Evolutionary conservation across 768 basidiomycete genomes (phyloP), one percentile per base, ranked within the genome.

Genomic region (Trametes coccinea): DNA sequence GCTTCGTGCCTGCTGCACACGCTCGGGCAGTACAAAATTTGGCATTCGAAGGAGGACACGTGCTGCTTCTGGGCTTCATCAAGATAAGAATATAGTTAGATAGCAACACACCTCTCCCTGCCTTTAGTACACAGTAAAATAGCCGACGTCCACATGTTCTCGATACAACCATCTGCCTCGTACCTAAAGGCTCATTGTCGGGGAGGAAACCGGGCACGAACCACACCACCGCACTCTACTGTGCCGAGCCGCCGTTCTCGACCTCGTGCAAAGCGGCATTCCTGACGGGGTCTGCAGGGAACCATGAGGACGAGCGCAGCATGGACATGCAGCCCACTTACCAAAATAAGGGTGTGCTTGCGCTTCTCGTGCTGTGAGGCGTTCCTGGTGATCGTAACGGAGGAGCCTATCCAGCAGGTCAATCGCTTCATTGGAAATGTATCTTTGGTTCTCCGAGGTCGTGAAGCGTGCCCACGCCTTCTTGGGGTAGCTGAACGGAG

Each of bases 381-480:
- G 87, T 72, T 96, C 95, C 78, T 97, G 95, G 72, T 98, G 96
- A 72, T 98, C 96, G 74, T 98, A 98, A 55, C 93, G 88, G 72
- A 97, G 82, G 39, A 98, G 82, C 76, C 95, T 95, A 77, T 98
- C 96, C 62, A 98, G 77, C 70, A 98, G 88, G 78, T 97, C 95
- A 69, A 98, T 92, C 37, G 95, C 96, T 70, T 98, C 96, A 72
- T 94, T 98, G 27, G 93, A 93, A 69, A 98, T 94, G 75, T 92
- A 97, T 60, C 94, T 86, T 74, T 96, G 94, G 72, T 97, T 97
- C 73, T 95, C 93, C 13, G 91, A 91, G 9, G 94, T 97, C 69
- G 97, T 91, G 76, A 98, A 98, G 60, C 91, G 84, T 45, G 90
- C 87, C 96, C 96, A 98, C 14, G 94, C 89, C 74, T 97, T 98